A percentile compares a stretch with the other conserved stretches of the same genome.
Conservation (phyloP, 306 rosid genomes). For the Rubus idaeus region DNA sequence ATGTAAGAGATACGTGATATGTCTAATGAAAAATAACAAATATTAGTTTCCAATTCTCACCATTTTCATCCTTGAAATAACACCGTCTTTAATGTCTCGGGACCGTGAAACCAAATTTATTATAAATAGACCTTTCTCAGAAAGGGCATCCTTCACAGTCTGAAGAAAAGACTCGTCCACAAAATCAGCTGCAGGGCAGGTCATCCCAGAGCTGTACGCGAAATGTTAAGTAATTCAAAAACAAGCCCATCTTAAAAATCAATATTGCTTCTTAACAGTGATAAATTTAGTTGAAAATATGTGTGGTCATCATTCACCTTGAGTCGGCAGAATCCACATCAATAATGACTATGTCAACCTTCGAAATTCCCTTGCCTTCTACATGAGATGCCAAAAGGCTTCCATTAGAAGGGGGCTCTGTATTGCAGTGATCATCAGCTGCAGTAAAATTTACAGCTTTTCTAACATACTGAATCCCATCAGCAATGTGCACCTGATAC, state of each 20-base stretch:
- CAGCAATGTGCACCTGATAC: conserved; percentile 81
- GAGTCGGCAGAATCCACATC: conserved; percentile 92
- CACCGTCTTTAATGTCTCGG: conserved; percentile 59
- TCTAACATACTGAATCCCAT: conserved; percentile 79
- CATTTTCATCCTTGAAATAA: conserved; percentile 70
- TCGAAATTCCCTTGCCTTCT: conserved; percentile 34
- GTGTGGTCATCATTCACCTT: conserved; percentile 50
- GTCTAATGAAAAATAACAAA: conserved; percentile 18
- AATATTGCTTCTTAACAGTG: conserved; percentile 12
- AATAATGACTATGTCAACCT: conserved; percentile 72
- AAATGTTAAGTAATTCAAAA: neutral
- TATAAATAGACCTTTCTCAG: conserved; percentile 72
- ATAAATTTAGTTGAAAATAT: conserved; percentile 7
- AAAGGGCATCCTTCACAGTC: conserved; percentile 60
- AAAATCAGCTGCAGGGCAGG: conserved; percentile 87
- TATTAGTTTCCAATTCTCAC: conserved; percentile 40
- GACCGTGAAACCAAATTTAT: conserved; percentile 88
- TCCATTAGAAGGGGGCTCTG: conserved; percentile 30
- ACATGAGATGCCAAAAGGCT: conserved; percentile 30
- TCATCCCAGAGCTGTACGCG: conserved; percentile 65
- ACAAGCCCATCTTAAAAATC: neutral
- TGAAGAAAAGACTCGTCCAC: conserved; percentile 72
- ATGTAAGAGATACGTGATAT: neutral
- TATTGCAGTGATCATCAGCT: conserved; percentile 15
- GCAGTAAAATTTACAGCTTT: conserved; percentile 35